These are phyloP conservation scores for Cicer yamashitae DNA, from an alignment of 306 rosid genomes.

Conservation along the genomic window DNA sequence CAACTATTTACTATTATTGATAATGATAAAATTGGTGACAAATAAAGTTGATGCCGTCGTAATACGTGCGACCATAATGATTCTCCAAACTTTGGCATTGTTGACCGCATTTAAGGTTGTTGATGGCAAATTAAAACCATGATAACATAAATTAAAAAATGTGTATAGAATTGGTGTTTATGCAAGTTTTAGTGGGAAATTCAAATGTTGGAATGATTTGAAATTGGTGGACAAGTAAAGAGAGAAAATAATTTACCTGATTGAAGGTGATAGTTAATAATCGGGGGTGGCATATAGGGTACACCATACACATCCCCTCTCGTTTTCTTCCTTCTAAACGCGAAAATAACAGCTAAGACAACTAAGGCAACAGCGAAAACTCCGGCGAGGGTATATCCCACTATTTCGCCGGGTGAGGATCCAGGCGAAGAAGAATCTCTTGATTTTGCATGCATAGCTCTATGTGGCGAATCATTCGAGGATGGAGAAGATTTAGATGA, in stretches of 20 bases:
- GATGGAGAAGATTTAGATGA: background rate
- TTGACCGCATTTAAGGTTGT: too few species aligned
- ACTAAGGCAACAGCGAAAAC: conserved; percentile 55
- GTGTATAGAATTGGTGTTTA: too few species aligned
- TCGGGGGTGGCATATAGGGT: conserved; percentile 49
- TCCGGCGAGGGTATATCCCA: conserved; percentile 62
- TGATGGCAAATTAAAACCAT: too few species aligned
- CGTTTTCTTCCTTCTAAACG: conserved; percentile 51
- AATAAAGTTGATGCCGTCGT: background rate
- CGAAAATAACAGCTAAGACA: conserved; percentile 47
- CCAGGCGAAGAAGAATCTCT: background rate
- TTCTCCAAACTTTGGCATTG: too few species aligned
- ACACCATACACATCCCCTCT: conserved; percentile 31
- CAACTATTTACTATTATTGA: background rate
- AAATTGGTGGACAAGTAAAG: background rate
- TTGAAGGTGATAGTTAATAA: conserved; percentile 38
- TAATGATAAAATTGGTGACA: background rate
- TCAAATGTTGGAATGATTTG: background rate
- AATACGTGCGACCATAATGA: too few species aligned
- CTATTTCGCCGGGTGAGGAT: conserved; percentile 21
- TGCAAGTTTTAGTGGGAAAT: background rate
- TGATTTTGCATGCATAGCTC: background rate
- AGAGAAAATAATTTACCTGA: conserved; percentile 50
- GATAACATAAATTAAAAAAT: too few species aligned
- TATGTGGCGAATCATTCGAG: background rate